Evolutionary conservation across 2,329 filamentous ascomycete genomes (phyloP).

Genomic region (Monosporascus cannonballus): DNA sequence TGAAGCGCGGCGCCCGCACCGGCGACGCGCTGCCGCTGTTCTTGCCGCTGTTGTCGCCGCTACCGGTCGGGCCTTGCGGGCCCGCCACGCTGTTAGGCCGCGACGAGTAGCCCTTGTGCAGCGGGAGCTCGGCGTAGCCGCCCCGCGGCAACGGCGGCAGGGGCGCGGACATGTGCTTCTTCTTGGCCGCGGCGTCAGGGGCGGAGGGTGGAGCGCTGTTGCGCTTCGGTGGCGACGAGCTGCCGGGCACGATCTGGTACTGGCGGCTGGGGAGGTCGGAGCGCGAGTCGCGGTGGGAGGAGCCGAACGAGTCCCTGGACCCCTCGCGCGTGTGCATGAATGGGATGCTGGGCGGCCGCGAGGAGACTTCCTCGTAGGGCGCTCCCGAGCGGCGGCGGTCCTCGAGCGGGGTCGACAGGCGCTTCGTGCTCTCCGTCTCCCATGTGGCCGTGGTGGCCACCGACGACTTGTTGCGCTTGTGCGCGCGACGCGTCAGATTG

Average conservation of each 20-base stretch:
- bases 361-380: conserved; percentile 36
- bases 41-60: conserved; percentile 8
- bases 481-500: conserved; percentile 69
- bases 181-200: conserved; percentile 27
- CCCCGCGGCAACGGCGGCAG: conserved; percentile 28
- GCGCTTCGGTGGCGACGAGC: conserved; percentile 29
- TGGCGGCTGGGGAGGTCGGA: conserved; percentile 49
- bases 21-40: conserved; percentile 23
- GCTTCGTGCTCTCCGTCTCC: conserved; percentile 50
- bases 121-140: conserved; percentile 45
- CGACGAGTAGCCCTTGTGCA: conserved; percentile 31
- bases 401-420: conserved; percentile 43
- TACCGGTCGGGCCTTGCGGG: conserved; percentile 9
- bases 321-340: conserved; percentile 73
- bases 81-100: conserved; percentile 14
- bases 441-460: conserved; percentile 39
- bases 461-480: conserved; percentile 69
- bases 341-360: conserved; percentile 53
- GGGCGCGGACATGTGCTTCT: conserved; percentile 39
- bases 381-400: conserved; percentile 36
- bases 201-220: conserved; percentile 34
- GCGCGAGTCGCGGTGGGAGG: conserved; percentile 46
- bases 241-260: conserved; percentile 42
- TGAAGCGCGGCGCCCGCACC: conserved; percentile 40
- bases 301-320: conserved; percentile 51